Percentiles rank a stretch among this genome's conserved stretches.
These are phyloP conservation scores for Cylindrodendrum hubeiense DNA, from an alignment of 2,329 filamentous ascomycete genomes.

Conservation along the genomic window DNA sequence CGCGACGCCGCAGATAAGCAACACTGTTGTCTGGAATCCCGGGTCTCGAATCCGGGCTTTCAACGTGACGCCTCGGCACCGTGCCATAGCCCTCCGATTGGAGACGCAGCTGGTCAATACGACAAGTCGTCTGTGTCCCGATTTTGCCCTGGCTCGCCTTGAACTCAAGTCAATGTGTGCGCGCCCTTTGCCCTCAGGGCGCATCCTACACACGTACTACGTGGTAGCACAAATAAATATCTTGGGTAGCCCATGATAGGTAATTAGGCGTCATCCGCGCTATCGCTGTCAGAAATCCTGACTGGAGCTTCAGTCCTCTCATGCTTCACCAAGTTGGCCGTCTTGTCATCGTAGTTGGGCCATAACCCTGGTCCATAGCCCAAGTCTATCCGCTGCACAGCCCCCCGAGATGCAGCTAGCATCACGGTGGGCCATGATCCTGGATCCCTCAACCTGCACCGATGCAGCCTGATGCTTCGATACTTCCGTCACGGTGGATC, in stretches of 20 bases:
- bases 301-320: slow-evolving; percentile 21
- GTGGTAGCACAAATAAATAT: not conserved
- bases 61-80: slow-evolving; percentile 17
- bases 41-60: slow-evolving; percentile 9
- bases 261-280: slow-evolving; percentile 32
- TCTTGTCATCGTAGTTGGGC: slow-evolving; percentile 35
- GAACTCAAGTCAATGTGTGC: slow-evolving; percentile 1
- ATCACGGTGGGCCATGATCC: slow-evolving; percentile 37
- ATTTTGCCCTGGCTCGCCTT: slow-evolving; percentile 3
- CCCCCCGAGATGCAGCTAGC: slow-evolving; percentile 43
- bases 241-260: slow-evolving; percentile 26
- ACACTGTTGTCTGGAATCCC: slow-evolving; percentile 11
- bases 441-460: slow-evolving; percentile 37
- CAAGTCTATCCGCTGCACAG: slow-evolving; percentile 46
- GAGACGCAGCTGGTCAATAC: slow-evolving; percentile 11
- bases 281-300: slow-evolving; percentile 23
- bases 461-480: slow-evolving; percentile 41
- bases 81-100: slow-evolving; percentile 17
- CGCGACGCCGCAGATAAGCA: slow-evolving; percentile 37
- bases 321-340: slow-evolving; percentile 30
- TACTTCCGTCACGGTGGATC: slow-evolving; percentile 38
- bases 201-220: not conserved
- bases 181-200: slow-evolving; percentile 17
- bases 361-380: slow-evolving; percentile 37
- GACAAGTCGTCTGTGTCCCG: slow-evolving; percentile 4